Base-by-base conservation (phyloP, 306 rosid species). In the Sicyos baderoa region DNA sequence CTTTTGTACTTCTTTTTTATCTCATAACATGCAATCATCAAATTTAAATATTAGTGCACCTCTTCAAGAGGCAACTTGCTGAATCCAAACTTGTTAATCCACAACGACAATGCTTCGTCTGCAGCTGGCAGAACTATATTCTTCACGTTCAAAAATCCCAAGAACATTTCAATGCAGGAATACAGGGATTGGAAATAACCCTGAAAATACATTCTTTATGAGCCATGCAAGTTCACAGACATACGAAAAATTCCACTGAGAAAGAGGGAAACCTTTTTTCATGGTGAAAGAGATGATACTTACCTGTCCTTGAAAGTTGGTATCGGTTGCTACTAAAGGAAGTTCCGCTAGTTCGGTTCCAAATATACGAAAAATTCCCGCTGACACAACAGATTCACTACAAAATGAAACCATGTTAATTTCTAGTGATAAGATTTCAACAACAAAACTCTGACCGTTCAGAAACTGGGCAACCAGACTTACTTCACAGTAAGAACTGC, bases 281-380 rank as follows among this genome's bases (percentile, higher is more conserved):
- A 35, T 17, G n/a, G 2, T 45, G 44, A 35, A 35, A 3, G 40
- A 35, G 40, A 35, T 45, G 56, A 49, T 77, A 73, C 54, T 44
- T 76, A 94, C 99, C 96, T 86, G 90, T 82, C 96, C 95, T 79
- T 90, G 96, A 68, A 32, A 79, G 72, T 90, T 84, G 9, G 87
- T 68, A 40, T 72, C 56, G n/a, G 99, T 90, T 0, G 99, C 99
- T 63, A 94, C 99, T 50, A 94, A 77, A 5, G 99, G 99, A 76
- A 94, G 97, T 83, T 94, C 99, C 4, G 97, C 95, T 45, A 94
- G 85, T 72, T 94, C 97, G 12, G 76, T 23, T 57, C 99, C 99
- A 74, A 88, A 94, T 6, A 88, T 84, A 8, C 99, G 97, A 70
- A 94, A 90, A 70, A 88, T 65, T 71, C 88, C 99, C n/a, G 87